Conservation (phyloP, 2,329 filamentous ascomycete genomes). For the Cercospora berteroae region DNA sequence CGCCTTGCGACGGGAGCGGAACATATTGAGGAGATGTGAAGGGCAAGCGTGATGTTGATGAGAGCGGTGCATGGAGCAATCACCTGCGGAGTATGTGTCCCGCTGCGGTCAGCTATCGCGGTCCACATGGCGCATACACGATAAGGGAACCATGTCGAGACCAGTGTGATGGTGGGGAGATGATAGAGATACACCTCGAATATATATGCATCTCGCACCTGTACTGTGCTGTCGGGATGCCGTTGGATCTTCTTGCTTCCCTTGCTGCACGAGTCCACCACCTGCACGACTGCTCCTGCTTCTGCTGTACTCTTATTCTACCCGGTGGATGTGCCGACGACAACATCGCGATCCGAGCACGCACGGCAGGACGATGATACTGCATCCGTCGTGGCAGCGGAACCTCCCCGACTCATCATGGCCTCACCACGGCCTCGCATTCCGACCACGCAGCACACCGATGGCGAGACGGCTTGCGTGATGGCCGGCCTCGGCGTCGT, state of each 20-base stretch:
- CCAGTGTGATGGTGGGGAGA: not conserved
- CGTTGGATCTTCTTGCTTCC: not conserved
- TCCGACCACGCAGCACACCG: not conserved
- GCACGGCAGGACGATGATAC: not conserved
- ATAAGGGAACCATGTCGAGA: not conserved
- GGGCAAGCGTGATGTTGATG: not conserved
- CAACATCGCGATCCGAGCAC: not conserved
- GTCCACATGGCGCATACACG: not conserved
- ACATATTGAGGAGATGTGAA: not conserved
- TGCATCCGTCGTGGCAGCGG: not conserved
- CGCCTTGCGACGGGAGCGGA: not conserved
- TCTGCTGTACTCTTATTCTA: not conserved
- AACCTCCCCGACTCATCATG: not conserved
- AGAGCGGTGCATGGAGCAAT: not conserved
- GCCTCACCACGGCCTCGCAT: not conserved
- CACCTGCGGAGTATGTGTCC: not conserved
- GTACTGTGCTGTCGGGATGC: not conserved
- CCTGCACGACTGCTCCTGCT: not conserved
- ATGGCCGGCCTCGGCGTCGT: slow-evolving; percentile 1
- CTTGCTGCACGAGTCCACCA: not conserved
- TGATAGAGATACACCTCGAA: not conserved
- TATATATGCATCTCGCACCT: not conserved
- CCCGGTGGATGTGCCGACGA: not conserved
- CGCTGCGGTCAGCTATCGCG: not conserved
- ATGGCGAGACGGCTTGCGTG: slow-evolving; percentile 5